Evolutionary conservation across 169 alveolate genomes (phyloP), one percentile per base, ranked within the genome.

Genomic region (Plasmodium reichenowi): DNA sequence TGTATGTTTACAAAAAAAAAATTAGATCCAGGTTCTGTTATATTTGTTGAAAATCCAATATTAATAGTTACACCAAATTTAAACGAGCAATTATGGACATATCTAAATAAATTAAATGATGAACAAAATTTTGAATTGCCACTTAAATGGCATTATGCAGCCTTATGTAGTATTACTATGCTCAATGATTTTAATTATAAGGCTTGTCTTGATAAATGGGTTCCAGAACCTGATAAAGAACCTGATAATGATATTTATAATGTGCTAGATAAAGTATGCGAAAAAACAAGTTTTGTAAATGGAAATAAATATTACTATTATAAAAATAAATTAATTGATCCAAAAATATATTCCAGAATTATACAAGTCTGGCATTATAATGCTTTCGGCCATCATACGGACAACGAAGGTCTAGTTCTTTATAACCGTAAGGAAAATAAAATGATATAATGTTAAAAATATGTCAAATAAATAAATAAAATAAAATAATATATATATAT

Each of bases 141-240:
- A 29, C 97, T 97, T 22, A 68, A 93, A 38, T 95, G 97, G 97
- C 97, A 95, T 63, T 92, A 88, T 52, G 97, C 97, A 15, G 97
- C 97, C n/a, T 64, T 95, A 47, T 85, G 94, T 32, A 94, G 94
- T 5, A 92, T 95, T 8, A 54, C 93, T 10, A 52, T 88, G 73
- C 80, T 88, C 32, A 74, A 85, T 48, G 93, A 93, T 2, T 72
- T 66, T 45, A 92, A 74, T 43, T 85, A 72, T 48, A 92, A 75
- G 52, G 92, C 88, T 9, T 93, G 95, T 87, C 50, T 85, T 32
- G 95, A 88, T 63, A 89, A 85, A 52, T 89, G 93, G 93, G 83
- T 92, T 63, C 93, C 96, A 43, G 97, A 95, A 76, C 95, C 92
- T 20, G 66, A 92, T 43, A 95, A 94, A 17, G 94, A 80, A 10